phyloP scores from a whole-genome alignment of 768 basidiomycete species.

The Termitomyces sp. region DNA sequence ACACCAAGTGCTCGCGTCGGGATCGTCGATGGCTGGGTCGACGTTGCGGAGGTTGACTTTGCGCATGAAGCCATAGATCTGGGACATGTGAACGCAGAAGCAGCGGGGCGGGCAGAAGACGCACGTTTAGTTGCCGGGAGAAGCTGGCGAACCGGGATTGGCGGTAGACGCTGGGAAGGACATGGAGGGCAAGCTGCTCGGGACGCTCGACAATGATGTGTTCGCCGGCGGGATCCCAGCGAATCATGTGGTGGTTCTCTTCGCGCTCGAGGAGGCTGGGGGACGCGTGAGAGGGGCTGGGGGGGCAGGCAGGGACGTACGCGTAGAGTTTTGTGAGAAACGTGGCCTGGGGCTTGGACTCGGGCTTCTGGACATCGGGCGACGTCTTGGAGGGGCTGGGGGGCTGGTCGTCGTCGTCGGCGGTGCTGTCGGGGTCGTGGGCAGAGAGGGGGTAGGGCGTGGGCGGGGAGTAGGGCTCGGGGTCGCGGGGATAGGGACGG shows the following conservation, averaged over 20 bases:
- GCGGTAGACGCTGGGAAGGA: constrained; percentile 90
- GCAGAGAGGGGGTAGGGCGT: constrained; percentile 24
- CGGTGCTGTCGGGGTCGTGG: constrained; percentile 33
- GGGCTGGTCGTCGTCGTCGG: constrained; percentile 42
- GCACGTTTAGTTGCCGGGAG: constrained; percentile 93
- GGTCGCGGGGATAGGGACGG: constrained; percentile 24
- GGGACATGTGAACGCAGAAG: no score
- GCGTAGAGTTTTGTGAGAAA: constrained; percentile 96
- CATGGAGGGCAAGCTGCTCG: constrained; percentile 89
- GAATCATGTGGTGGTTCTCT: constrained; percentile 95
- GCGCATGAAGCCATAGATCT: constrained; percentile 99
- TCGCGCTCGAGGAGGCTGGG: constrained; percentile 79
- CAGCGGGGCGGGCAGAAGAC: no score
- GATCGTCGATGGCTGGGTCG: constrained; percentile 92
- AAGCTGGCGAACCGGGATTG: constrained; percentile 97
- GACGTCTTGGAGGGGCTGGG: constrained; percentile 37
- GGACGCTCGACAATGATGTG: constrained; percentile 95
- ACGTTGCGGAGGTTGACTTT: constrained; percentile 95
- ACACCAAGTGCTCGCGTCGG: constrained; percentile 98
- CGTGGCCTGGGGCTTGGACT: constrained; percentile 86
- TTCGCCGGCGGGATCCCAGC: constrained; percentile 91
- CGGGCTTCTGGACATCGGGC: constrained; percentile 47
- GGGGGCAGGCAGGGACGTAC: constrained; percentile 40
- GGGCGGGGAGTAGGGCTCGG: constrained; percentile 29
- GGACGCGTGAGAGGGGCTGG: constrained; percentile 11